phyloP scores from a whole-genome alignment of 805 yeast species.

The Lachancea fermentati region DNA sequence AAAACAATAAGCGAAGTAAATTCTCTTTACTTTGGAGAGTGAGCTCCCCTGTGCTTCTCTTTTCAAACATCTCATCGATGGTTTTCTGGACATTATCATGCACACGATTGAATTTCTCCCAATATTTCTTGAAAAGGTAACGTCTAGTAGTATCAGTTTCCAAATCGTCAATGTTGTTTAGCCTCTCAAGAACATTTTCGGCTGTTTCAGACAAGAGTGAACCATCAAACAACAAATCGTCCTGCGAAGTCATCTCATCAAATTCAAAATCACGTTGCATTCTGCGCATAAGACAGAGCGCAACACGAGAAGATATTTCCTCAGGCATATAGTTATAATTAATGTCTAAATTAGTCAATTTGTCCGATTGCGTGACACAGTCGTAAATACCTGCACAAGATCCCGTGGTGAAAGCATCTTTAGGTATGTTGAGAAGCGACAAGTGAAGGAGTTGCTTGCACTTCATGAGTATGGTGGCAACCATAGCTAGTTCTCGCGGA shows the following conservation, averaged over 20 bases:
- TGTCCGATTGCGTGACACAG: slow-evolving; percentile 58
- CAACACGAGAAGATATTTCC: slow-evolving; percentile 62
- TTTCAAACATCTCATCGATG: slow-evolving; percentile 50
- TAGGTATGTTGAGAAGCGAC: slow-evolving; percentile 57
- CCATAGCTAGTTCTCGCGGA: slow-evolving; percentile 47
- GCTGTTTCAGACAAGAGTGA: slow-evolving; percentile 69
- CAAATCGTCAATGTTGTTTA: slow-evolving; percentile 28
- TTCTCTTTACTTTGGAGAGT: slow-evolving; percentile 70
- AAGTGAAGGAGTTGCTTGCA: slow-evolving; percentile 63
- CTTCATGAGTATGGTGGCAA: slow-evolving; percentile 65
- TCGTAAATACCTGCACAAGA: slow-evolving; percentile 62
- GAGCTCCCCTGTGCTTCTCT: slow-evolving; percentile 50
- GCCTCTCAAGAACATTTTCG: slow-evolving; percentile 49
- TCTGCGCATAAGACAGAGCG: slow-evolving; percentile 75
- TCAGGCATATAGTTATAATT: slow-evolving; percentile 59
- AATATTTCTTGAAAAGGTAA: slow-evolving; percentile 35
- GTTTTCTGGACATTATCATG: slow-evolving; percentile 40
- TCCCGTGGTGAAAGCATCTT: slow-evolving; percentile 43
- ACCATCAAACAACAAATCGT: slow-evolving; percentile 72
- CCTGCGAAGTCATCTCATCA: slow-evolving; percentile 36
- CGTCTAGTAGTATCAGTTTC: slow-evolving; percentile 36
- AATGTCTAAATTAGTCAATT: slow-evolving; percentile 63
- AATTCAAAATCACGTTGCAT: slow-evolving; percentile 34
- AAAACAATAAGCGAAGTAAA: slow-evolving; percentile 57
- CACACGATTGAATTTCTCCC: slow-evolving; percentile 37